Evolutionary conservation across 306 rosid species (phyloP).

Genomic region (Abrus precatorius): DNA sequence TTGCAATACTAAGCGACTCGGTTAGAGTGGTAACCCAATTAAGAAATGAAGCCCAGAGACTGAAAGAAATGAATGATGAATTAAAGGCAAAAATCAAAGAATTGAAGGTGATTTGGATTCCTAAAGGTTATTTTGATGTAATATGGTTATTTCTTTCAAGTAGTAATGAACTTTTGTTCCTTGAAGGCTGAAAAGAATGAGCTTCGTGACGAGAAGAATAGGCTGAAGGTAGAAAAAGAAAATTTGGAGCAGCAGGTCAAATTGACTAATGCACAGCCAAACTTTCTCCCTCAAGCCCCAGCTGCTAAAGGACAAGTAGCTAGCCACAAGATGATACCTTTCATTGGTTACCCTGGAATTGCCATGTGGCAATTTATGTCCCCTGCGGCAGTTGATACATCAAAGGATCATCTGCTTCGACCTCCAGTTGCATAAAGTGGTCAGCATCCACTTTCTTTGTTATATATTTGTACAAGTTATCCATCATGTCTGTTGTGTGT

Average conservation of each 20-base stretch:
- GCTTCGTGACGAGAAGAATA: conserved; percentile 93
- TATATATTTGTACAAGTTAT: conserved; percentile 34
- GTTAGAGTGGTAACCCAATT: conserved; percentile 69
- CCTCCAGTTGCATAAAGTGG: conserved; percentile 90
- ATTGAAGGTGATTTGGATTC: conserved; percentile 66
- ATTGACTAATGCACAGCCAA: conserved; percentile 58
- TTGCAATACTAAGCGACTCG: conserved; percentile 77
- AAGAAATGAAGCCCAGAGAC: conserved; percentile 69
- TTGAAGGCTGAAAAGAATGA: conserved; percentile 92
- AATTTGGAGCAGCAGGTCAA: conserved; percentile 70
- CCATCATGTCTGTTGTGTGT: conserved; percentile 45
- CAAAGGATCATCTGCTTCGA: conserved; percentile 89
- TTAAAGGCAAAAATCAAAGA: conserved; percentile 76
- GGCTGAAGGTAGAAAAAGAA: conserved; percentile 83
- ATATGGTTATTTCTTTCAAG: not conserved
- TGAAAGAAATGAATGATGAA: conserved; percentile 68
- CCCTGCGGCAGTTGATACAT: conserved; percentile 82
- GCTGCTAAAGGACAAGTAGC: conserved; percentile 63
- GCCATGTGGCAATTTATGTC: conserved; percentile 98
- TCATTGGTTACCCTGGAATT: conserved; percentile 84
- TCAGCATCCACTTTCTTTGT: conserved; percentile 43
- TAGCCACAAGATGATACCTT: conserved; percentile 81
- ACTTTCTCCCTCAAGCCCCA: conserved; percentile 65
- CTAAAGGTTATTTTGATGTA: conserved; percentile 1
- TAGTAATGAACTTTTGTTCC: conserved; percentile 17